Percentiles rank a stretch among this genome's conserved stretches.
phyloP scores from a whole-genome alignment of 2,329 filamentous ascomycete genomes.

The Fusarium subtropicale region DNA sequence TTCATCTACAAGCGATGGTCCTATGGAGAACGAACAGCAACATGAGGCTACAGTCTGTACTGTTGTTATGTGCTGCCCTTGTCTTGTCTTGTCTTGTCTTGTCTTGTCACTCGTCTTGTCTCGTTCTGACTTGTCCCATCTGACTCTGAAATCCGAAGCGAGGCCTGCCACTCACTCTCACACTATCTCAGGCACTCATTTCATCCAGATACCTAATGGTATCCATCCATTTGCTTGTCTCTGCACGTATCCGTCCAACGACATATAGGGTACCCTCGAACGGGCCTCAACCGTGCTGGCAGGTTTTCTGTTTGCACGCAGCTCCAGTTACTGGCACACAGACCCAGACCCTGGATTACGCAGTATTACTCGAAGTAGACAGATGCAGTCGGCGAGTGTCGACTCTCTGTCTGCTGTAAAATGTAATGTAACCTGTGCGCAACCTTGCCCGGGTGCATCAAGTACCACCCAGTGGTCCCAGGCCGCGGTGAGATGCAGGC shows the following conservation, averaged over 20 bases:
- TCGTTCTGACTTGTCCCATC: constrained; percentile 19
- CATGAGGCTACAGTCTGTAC: constrained; percentile 13
- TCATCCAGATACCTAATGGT: constrained; percentile 13
- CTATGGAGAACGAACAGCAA: constrained; percentile 13
- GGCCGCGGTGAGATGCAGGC: constrained; percentile 37
- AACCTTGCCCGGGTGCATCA: constrained; percentile 28
- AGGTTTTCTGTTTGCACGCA: constrained; percentile 24
- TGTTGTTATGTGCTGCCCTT: neutral
- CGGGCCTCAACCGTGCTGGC: constrained; percentile 43
- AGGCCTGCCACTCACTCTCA: constrained; percentile 32
- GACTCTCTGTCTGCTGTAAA: constrained; percentile 10
- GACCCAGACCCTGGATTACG: constrained; percentile 32
- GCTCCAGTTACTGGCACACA: constrained; percentile 27
- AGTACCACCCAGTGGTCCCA: constrained; percentile 43
- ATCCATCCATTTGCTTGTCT: constrained; percentile 30
- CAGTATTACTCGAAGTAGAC: constrained; percentile 43
- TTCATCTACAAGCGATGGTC: constrained; percentile 28
- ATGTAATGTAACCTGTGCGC: constrained; percentile 30
- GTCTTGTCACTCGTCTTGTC: constrained; percentile 4
- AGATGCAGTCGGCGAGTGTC: constrained; percentile 39
- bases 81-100: constrained; percentile 25
- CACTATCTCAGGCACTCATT: neutral
- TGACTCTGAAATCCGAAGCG: constrained; percentile 19
- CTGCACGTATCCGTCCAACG: constrained; percentile 38
- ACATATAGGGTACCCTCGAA: constrained; percentile 32